Evolutionary conservation across 78 protist genomes (phyloP), one percentile per base, ranked within the genome.

Genomic region (Mastigamoeba balamuthi): DNA sequence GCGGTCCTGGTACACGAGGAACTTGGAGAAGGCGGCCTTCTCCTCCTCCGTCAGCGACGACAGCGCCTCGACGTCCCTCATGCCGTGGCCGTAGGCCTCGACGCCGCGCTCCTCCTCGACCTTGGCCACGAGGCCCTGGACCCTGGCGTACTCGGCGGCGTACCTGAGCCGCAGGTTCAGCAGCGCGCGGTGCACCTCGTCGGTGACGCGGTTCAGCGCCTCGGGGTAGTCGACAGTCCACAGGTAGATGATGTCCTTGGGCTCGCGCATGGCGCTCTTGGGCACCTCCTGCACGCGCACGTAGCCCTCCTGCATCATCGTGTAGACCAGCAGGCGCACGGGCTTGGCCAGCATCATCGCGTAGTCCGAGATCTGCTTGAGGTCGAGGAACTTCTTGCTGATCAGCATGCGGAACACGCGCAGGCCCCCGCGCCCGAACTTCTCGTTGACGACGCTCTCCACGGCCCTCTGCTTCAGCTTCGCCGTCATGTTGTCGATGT

Each of bases 201-300:
- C 85, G n/a, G 44, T 72, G 0, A 65, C n/a, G 8, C 35, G 38
- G 23, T 23, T 6, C 3, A 72, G 27, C 0, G 74, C 63, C 23
- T 30, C 39, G 27, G 29, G 44, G 27, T 39, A n/a, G 39, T 80
- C 78, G 2, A 80, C 85, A 65, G 30, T 74, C 76, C 72, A 80
- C 4, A 80, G 41, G 48, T 80, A 80, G 52, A 80, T 74, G 5
- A 79, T 80, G 39, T 75, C 65, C 35, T 71, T 72, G 3, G 85
- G 80, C 33, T 74, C 72, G 53, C 74, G 85, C n/a, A 74, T 79
- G 0, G 69, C 33, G 0, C 80, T 74, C 10, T 79, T 36, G 23
- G 85, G 85, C 17, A 80, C 66, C 74, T 80, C 85, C 69, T 80
- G 85, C 29, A 80, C 48, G 37, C 74, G 73, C 25, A 80, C 40